Evolutionary conservation across 2,329 filamentous ascomycete species (phyloP).

Genomic region (Didymella pinodella): DNA sequence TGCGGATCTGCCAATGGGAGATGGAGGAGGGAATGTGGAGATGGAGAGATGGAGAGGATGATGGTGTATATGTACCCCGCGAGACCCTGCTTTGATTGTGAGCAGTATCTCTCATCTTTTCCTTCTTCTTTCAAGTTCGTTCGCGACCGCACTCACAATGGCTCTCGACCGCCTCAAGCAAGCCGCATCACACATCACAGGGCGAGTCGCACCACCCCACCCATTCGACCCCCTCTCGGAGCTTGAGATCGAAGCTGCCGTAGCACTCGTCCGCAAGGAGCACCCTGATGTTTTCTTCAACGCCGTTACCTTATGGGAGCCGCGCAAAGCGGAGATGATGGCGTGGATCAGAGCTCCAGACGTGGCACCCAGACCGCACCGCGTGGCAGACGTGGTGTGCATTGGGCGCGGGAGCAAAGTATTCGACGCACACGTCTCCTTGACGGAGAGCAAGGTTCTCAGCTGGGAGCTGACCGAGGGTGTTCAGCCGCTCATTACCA

Average conservation of each 20-base stretch:
- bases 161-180: conserved; percentile 70
- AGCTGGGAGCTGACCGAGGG: conserved; percentile 79
- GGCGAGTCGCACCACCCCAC: conserved; percentile 64
- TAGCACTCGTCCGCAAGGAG: conserved; percentile 72
- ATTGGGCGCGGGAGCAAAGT: conserved; percentile 81
- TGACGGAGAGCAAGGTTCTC: conserved; percentile 70
- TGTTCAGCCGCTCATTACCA: conserved; percentile 89
- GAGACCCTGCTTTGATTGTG: conserved; percentile 5
- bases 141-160: conserved; percentile 51
- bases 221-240: conserved; percentile 80
- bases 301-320: conserved; percentile 83
- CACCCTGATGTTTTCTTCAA: conserved; percentile 82
- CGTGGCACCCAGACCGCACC: conserved; percentile 67
- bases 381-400: conserved; percentile 82
- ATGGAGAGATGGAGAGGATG: not conserved
- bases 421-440: conserved; percentile 81
- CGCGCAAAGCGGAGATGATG: conserved; percentile 83
- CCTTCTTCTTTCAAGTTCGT: not conserved
- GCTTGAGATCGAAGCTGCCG: conserved; percentile 75
- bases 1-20: conserved; percentile 15
- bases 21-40: too few relatives aligned
- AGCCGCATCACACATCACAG: conserved; percentile 68
- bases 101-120: not conserved
- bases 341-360: conserved; percentile 75
- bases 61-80: conserved; percentile 17